Percentiles rank a stretch among this genome's conserved stretches.
Evolutionary conservation across 2,329 filamentous ascomycete genomes (phyloP).

Genomic region (Exophiala aquamarina): DNA sequence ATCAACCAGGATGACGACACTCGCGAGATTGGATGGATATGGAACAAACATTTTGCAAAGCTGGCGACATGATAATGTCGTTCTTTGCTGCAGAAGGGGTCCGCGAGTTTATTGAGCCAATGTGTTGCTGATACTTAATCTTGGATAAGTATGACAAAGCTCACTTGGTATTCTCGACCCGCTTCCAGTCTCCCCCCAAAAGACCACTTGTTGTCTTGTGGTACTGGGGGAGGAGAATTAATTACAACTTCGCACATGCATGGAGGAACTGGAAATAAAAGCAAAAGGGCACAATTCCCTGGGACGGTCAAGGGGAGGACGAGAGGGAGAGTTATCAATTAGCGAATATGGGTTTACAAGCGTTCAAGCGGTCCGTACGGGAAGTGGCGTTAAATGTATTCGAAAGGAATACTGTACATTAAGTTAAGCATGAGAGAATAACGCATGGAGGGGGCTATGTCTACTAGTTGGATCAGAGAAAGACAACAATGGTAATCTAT

Average conservation of each 20-base stretch:
- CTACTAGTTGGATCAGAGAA: too few species aligned
- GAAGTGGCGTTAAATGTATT: conserved; percentile 5
- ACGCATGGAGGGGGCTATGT: too few species aligned
- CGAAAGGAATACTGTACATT: conserved; percentile 6
- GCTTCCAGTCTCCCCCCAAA: too few species aligned
- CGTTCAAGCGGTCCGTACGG: conserved; percentile 14
- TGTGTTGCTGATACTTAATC: not conserved
- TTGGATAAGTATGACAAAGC: conserved; percentile 4
- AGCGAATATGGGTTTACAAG: conserved; percentile 6
- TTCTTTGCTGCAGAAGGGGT: not conserved
- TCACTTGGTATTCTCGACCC: too few species aligned
- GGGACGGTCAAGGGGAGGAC: not conserved
- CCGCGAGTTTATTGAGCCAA: not conserved
- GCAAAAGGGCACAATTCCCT: too few species aligned
- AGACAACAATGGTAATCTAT: too few species aligned
- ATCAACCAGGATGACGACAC: conserved; percentile 90
- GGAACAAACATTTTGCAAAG: conserved; percentile 93
- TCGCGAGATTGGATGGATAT: conserved; percentile 90
- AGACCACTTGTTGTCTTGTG: too few species aligned
- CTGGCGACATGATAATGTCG: conserved; percentile 34
- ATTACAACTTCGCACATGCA: too few species aligned
- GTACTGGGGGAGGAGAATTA: too few species aligned
- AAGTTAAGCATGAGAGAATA: not conserved
- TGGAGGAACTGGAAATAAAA: too few species aligned
- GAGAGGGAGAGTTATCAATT: not conserved